Percentiles rank a stretch among this genome's conserved stretches.
Conservation (phyloP, 441 rosid species). For the Gossypium laxum region DNA sequence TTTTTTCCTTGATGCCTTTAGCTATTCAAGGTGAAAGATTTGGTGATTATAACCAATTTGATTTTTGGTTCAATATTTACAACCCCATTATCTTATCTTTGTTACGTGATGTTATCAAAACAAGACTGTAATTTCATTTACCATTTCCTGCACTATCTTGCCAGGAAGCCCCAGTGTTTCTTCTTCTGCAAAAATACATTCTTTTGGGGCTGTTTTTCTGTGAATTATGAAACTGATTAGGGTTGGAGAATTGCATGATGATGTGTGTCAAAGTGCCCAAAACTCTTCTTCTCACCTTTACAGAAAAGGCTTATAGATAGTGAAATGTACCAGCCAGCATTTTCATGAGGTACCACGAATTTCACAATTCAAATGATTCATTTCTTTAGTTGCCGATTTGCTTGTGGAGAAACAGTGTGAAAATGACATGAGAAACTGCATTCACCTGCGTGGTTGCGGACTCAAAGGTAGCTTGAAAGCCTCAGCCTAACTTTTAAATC, state of each 20-base stretch:
- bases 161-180: neutral
- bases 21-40: too few relatives aligned
- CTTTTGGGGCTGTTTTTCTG: neutral
- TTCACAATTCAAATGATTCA: neutral
- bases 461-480: neutral
- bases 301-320: neutral
- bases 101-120: neutral
- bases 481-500: neutral
- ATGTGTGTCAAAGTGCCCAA: neutral
- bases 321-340: slow-evolving; percentile 9
- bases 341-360: neutral
- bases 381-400: neutral
- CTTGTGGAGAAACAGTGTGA: neutral
- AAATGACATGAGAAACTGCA: neutral
- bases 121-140: neutral
- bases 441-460: neutral
- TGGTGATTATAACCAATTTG: too few relatives aligned
- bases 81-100: too few relatives aligned
- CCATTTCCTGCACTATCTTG: neutral
- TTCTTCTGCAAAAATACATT: neutral
- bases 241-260: neutral
- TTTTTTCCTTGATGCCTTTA: too few relatives aligned
- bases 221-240: neutral
- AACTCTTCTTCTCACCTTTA: neutral
- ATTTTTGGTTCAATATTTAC: too few relatives aligned